Evolutionary conservation across 257 asterid genomes (phyloP).

Genomic region (Mentha longifolia): DNA sequence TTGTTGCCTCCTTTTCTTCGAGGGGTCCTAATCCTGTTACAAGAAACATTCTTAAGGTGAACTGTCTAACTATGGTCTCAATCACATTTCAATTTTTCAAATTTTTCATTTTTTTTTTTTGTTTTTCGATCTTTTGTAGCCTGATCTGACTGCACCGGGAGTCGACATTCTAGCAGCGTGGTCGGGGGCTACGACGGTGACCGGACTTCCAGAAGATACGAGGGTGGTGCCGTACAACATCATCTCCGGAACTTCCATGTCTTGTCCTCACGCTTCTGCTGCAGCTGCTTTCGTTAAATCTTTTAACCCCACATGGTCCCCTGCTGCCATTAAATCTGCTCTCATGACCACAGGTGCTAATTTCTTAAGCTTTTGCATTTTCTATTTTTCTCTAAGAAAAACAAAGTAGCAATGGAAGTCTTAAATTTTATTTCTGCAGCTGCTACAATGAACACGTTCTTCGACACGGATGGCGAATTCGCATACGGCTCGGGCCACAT

Average conservation of each 20-base stretch:
- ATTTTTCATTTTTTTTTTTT: no score
- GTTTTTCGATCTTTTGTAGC: conserved; percentile 32
- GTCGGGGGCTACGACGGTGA: conserved; percentile 46
- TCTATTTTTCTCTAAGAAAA: neutral
- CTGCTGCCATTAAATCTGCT: conserved; percentile 69
- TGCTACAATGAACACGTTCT: conserved; percentile 36
- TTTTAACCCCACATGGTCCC: conserved; percentile 65
- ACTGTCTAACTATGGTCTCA: neutral
- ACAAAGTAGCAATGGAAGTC: neutral
- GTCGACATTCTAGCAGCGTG: conserved; percentile 74
- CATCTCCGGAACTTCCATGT: conserved; percentile 64
- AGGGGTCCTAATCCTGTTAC: conserved; percentile 65
- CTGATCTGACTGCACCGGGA: conserved; percentile 69
- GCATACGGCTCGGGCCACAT: conserved; percentile 77
- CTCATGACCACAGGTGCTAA: conserved; percentile 59
- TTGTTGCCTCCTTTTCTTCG: conserved; percentile 60
- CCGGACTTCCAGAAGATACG: conserved; percentile 41
- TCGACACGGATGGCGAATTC: conserved; percentile 53
- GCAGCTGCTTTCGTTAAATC: conserved; percentile 69
- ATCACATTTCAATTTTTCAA: no score
- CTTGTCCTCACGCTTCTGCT: conserved; percentile 74
- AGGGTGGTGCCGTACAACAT: conserved; percentile 54
- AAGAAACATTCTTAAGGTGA: conserved; percentile 57
- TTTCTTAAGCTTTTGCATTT: neutral
- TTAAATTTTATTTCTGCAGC: conserved; percentile 30